Evolutionary conservation across 73 alveolate genomes (phyloP).

Genomic region (Blepharisma stoltei): DNA sequence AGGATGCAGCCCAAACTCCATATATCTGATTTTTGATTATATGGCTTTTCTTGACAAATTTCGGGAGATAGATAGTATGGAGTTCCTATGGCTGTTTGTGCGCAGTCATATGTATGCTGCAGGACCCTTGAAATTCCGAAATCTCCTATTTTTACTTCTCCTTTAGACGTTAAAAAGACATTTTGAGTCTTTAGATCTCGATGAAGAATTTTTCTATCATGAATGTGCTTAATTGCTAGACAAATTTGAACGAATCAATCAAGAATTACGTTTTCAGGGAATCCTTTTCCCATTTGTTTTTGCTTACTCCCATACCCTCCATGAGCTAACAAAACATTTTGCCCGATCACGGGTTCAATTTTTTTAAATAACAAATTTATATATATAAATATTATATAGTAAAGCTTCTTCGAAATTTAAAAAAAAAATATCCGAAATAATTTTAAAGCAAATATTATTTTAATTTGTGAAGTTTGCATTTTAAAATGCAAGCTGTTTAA

Average conservation of each 20-base stretch:
- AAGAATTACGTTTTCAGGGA: conserved; percentile 83
- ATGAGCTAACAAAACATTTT: too few species aligned
- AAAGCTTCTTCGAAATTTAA: background rate
- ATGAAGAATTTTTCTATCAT: conserved; percentile 93
- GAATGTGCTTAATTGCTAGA: conserved; percentile 95
- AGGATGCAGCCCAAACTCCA: conserved; percentile 98
- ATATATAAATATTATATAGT: background rate
- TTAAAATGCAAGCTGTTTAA: too few species aligned
- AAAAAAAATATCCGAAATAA: too few species aligned
- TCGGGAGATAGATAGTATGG: conserved; percentile 99
- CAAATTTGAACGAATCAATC: conserved; percentile 98
- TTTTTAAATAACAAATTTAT: conserved; percentile 11
- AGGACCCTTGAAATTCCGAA: conserved; percentile 94
- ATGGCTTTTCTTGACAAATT: conserved; percentile 95
- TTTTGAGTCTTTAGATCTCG: conserved; percentile 96
- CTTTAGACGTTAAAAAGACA: conserved; percentile 88
- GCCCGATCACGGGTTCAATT: too few species aligned
- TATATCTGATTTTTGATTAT: conserved; percentile 96
- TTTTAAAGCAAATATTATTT: too few species aligned
- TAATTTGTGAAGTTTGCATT: too few species aligned
- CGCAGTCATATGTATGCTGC: conserved; percentile 93
- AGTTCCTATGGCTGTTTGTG: conserved; percentile 98
- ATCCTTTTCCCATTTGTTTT: conserved; percentile 67
- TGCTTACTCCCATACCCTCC: too few species aligned
- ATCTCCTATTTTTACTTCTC: conserved; percentile 93